Evolutionary conservation across 225 moss, liverwort and hornwort species (phyloP), one percentile per base, ranked within the genome.

Genomic region (Neckera pumila): DNA sequence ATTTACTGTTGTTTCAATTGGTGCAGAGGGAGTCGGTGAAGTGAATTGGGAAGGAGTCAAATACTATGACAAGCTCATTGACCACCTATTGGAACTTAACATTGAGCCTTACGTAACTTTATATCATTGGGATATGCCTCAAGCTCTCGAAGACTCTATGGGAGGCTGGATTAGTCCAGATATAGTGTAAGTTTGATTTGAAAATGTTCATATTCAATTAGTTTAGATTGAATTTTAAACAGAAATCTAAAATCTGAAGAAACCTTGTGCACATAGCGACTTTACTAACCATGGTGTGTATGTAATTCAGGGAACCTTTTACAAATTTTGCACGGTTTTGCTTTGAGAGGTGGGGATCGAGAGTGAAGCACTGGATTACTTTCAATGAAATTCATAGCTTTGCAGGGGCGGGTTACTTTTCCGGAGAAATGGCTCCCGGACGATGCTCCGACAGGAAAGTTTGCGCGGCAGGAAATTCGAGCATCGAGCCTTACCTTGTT

Each of bases 281-380:
- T n/a, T 13, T 31, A 43, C 76, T 83, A 84, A 47, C 20, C n/a
- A n/a, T n/a, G n/a, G n/a, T n/a, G n/a, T n/a, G n/a, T n/a, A n/a
- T n/a, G n/a, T n/a, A n/a, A n/a, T n/a, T n/a, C n/a, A n/a, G 90
- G 8, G 90, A 89, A 5, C 11, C 89, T 1, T 92, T 89, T 23
- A 70, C 81, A 11, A 62, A 34, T 3, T 92, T 84, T 1, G 76
- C 92, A 2, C 21, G 86, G 0, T 92, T 92, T 43, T 92, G 92
- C 57, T 92, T 92, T 7, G 34, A 92, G 11, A 90, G 86, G 12
- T 92, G 92, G 92, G 92, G 90, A 12, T 15, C 62, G 2, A 92
- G 87, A 56, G 96, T 98, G 67, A 95, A 97, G 89, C 58, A 93
- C 80, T 98, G 97, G 96, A 93, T 96, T 62, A 98, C 98, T 12